Percentiles rank a stretch among this genome's conserved stretches.
Evolutionary conservation across 345 rosid genomes (phyloP).

Genomic region (Lepidium sativum): DNA sequence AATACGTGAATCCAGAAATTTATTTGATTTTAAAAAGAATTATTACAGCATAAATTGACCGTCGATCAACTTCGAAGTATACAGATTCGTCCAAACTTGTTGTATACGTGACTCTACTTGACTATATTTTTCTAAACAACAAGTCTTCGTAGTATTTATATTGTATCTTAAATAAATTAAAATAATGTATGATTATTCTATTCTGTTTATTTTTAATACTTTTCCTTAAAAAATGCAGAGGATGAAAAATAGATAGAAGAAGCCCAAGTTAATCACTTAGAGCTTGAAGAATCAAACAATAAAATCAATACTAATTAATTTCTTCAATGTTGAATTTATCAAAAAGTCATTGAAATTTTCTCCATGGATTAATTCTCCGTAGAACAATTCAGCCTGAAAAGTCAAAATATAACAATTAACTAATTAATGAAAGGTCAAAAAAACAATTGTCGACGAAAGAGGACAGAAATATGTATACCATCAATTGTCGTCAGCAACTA

Average conservation of each 20-base stretch:
- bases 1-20: too few relatives aligned
- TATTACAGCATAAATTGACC: too few relatives aligned
- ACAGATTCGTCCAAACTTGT: too few relatives aligned
- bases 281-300: slow-evolving; percentile 13
- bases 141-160: too few relatives aligned
- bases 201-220: too few relatives aligned
- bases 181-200: too few relatives aligned
- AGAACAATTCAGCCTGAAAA: slow-evolving; percentile 7
- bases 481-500: too few relatives aligned
- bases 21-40: too few relatives aligned
- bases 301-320: not conserved
- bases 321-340: not conserved
- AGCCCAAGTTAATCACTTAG: not conserved
- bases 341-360: slow-evolving; percentile 5
- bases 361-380: slow-evolving; percentile 2
- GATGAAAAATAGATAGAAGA: not conserved
- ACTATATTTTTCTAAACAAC: too few relatives aligned
- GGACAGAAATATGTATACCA: too few relatives aligned
- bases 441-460: slow-evolving; percentile 19
- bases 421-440: not conserved
- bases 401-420: not conserved
- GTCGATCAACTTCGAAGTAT: too few relatives aligned
- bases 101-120: too few relatives aligned
- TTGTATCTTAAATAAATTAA: not conserved
- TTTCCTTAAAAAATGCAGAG: not conserved